These are phyloP conservation scores for Rutstroemia sp. DNA, from an alignment of 2,329 filamentous ascomycete genomes.

Conservation along the genomic window DNA sequence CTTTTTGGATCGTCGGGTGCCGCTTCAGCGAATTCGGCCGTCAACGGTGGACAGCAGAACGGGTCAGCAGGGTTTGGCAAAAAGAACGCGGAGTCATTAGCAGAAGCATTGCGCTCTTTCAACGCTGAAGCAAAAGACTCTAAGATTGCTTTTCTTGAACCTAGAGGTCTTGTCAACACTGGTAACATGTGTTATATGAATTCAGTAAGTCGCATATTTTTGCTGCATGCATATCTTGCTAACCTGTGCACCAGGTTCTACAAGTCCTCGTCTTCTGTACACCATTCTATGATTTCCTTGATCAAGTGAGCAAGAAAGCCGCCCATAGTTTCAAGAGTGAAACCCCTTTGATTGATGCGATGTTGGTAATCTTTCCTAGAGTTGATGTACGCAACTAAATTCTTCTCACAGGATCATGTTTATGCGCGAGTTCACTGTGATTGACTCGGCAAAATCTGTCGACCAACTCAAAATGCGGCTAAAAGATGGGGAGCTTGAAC, in stretches of 20 bases:
- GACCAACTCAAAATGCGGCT: slow-evolving; percentile 68
- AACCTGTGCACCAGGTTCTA: slow-evolving; percentile 55
- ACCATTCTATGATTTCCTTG: slow-evolving; percentile 91
- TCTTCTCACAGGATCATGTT: slow-evolving; percentile 71
- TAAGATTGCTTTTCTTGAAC: slow-evolving; percentile 79
- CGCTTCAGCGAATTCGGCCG: slow-evolving; percentile 32
- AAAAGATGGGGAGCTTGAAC: slow-evolving; percentile 77
- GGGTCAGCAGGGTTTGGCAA: slow-evolving; percentile 30
- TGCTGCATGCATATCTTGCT: too few species aligned
- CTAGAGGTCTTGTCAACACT: slow-evolving; percentile 88
- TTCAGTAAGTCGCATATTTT: slow-evolving; percentile 57
- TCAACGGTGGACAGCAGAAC: slow-evolving; percentile 27
- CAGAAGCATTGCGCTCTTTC: slow-evolving; percentile 70
- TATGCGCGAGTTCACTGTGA: slow-evolving; percentile 81
- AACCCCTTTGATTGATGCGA: slow-evolving; percentile 86
- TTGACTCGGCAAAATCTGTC: slow-evolving; percentile 67
- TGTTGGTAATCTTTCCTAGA: slow-evolving; percentile 47
- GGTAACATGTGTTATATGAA: slow-evolving; percentile 99
- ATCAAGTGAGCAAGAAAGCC: slow-evolving; percentile 76
- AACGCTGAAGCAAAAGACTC: slow-evolving; percentile 47
- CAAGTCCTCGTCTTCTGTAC: slow-evolving; percentile 92
- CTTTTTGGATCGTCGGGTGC: slow-evolving; percentile 43
- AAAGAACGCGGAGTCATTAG: slow-evolving; percentile 54
- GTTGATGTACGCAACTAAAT: neutral
- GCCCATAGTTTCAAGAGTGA: slow-evolving; percentile 91